Base-by-base conservation (phyloP, 768 basidiomycete genomes). In the Podaxis sp. region DNA sequence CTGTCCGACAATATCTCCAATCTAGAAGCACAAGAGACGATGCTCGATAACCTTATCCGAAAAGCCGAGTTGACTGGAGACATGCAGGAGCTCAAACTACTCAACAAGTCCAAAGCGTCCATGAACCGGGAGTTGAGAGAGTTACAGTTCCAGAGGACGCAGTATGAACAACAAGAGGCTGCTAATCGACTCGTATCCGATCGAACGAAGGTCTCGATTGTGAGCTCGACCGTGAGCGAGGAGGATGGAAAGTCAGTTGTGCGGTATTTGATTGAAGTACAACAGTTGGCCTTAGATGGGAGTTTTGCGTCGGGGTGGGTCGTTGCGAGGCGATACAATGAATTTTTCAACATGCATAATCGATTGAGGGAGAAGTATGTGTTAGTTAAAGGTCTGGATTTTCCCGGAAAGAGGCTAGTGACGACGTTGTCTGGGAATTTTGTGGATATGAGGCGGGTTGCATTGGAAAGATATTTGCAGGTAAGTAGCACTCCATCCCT, bases 21-120 rank as follows among this genome's bases (percentile, higher is more conserved):
- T 63, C 75, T 95, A 13, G 84, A 91, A 64, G 81, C 85, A 1
- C 97, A 98, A 66, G 89, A 92, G 58, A 73, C 82, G 37, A 90
- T 93, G 77, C 81, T 99, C 3, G 89, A 91, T 62, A 90, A 87
- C 1, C 77, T 98, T 47, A 93, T 97, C 68, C 91, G 91, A 67
- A 95, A 96, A 71, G 97, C 97, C 1, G 97, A 98, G 69, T 76
- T 98, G 40, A 93, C 92, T 3, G 97, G 95, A 0, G 94, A 93
- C 68, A 85, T 83, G 1, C 87, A 90, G 66, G 95, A 98, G 72
- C 81, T 96, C 21, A 83, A 82, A 61, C 80, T 98, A 47, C 83
- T 98, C 51, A 83, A 79, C 62, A 90, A 86, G 67, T 95, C 94
- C 1, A 91, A 90, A 70, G 81, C 88, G 7, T 85, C 91, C 0